Conservation (phyloP, 495 filamentous ascomycete genomes). For the Daldinia caldariorum region DNA sequence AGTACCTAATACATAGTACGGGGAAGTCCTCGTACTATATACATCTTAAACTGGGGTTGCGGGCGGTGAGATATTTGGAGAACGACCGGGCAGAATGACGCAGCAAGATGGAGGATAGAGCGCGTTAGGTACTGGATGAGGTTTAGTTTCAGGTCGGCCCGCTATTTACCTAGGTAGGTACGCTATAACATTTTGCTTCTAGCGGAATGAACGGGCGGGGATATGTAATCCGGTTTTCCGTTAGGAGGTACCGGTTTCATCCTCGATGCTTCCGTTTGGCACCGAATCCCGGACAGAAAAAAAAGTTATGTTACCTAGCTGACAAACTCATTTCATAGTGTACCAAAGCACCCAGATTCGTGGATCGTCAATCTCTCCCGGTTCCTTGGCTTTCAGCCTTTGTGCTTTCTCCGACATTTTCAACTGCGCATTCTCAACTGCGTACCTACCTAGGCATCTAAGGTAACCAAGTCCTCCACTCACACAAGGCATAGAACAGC, state of each 20-base stretch:
- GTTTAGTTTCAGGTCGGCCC: not conserved
- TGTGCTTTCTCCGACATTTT: too few relatives aligned
- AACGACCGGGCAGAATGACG: constrained; percentile 15
- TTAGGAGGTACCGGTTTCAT: constrained; percentile 10
- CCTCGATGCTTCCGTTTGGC: not conserved
- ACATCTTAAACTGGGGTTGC: not conserved
- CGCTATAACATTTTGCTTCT: constrained; percentile 26
- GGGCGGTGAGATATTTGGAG: constrained; percentile 14
- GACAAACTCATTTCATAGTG: not conserved
- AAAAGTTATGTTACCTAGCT: not conserved
- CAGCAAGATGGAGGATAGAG: not conserved
- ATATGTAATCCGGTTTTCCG: constrained; percentile 15
- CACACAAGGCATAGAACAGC: too few relatives aligned
- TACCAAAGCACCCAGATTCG: too few relatives aligned
- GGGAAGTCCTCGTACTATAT: not conserved
- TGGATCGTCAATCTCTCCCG: too few relatives aligned
- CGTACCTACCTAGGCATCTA: too few relatives aligned
- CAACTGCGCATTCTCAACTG: too few relatives aligned
- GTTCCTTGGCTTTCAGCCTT: too few relatives aligned
- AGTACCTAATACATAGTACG: too few relatives aligned
- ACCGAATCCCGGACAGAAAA: not conserved
- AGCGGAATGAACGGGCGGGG: constrained; percentile 23
- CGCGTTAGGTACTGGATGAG: not conserved
- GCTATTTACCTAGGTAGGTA: too few relatives aligned
- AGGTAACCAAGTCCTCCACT: too few relatives aligned